Conservation (phyloP, 257 asterid species). For the Primulina huaijiensis region DNA sequence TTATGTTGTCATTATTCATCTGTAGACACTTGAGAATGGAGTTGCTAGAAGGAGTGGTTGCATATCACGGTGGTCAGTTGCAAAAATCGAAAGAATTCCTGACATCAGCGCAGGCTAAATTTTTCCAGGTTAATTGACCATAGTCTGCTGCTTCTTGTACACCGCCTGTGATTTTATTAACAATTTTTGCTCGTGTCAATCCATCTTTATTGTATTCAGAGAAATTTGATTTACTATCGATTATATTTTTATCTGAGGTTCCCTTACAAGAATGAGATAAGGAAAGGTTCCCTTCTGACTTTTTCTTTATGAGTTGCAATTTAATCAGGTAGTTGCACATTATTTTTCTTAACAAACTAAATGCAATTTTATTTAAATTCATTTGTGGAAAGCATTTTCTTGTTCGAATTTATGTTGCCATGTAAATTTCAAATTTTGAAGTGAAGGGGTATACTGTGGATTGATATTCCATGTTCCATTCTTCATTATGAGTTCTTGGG, state of each 20-base stretch:
- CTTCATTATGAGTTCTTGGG: neutral
- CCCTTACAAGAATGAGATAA: too few species aligned
- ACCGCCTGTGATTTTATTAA: slow-evolving; percentile 12
- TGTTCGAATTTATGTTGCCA: too few species aligned
- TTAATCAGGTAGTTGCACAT: neutral
- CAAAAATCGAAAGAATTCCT: slow-evolving; percentile 58
- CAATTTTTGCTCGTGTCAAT: neutral
- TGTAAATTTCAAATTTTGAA: neutral
- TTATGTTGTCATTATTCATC: slow-evolving; percentile 16
- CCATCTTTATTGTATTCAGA: slow-evolving; percentile 7
- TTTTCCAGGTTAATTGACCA: slow-evolving; percentile 45
- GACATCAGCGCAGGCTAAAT: slow-evolving; percentile 71
- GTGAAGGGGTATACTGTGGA: neutral
- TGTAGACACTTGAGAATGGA: slow-evolving; percentile 82
- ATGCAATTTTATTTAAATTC: neutral
- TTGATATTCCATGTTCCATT: neutral
- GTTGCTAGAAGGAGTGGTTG: slow-evolving; percentile 89
- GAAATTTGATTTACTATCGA: neutral
- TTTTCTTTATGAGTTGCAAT: neutral
- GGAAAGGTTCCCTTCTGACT: slow-evolving; percentile 1
- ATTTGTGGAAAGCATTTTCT: neutral
- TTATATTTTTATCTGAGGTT: too few species aligned
- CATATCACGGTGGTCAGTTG: slow-evolving; percentile 68
- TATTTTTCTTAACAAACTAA: neutral
- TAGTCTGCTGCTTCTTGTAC: slow-evolving; percentile 6